Conservation (phyloP, 2,329 filamentous ascomycete genomes). For the Periconia sp. region DNA sequence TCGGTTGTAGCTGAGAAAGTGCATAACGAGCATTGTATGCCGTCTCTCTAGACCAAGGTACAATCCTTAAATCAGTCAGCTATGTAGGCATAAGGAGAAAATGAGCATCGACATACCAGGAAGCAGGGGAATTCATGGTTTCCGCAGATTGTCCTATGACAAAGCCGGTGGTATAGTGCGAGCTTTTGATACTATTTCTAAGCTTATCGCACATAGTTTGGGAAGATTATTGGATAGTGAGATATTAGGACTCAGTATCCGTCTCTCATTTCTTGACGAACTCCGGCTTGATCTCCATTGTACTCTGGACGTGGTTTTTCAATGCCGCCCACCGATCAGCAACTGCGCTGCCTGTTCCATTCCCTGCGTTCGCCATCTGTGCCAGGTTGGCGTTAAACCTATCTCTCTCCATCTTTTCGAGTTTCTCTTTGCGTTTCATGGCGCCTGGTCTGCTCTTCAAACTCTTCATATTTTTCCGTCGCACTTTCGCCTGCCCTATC, state of each 20-base stretch:
- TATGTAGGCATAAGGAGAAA: too few relatives aligned
- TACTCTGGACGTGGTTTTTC: slow-evolving; percentile 79
- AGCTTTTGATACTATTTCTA: not conserved
- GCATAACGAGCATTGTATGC: too few relatives aligned
- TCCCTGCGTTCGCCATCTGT: slow-evolving; percentile 56
- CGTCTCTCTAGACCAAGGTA: too few relatives aligned
- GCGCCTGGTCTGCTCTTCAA: slow-evolving; percentile 75
- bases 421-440: slow-evolving; percentile 76
- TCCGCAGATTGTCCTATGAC: too few relatives aligned
- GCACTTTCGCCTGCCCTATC: slow-evolving; percentile 62
- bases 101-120: too few relatives aligned
- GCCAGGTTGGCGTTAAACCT: slow-evolving; percentile 84
- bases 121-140: too few relatives aligned
- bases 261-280: slow-evolving; percentile 51
- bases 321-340: slow-evolving; percentile 72
- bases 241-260: not conserved
- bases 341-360: slow-evolving; percentile 15
- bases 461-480: slow-evolving; percentile 74
- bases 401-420: slow-evolving; percentile 80
- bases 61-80: too few relatives aligned
- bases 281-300: slow-evolving; percentile 84
- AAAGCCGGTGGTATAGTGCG: too few relatives aligned
- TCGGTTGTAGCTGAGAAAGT: too few relatives aligned
- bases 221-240: too few relatives aligned
- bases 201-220: not conserved